Conservation (phyloP, 768 basidiomycete genomes). For the Lentinula detonsa region DNA sequence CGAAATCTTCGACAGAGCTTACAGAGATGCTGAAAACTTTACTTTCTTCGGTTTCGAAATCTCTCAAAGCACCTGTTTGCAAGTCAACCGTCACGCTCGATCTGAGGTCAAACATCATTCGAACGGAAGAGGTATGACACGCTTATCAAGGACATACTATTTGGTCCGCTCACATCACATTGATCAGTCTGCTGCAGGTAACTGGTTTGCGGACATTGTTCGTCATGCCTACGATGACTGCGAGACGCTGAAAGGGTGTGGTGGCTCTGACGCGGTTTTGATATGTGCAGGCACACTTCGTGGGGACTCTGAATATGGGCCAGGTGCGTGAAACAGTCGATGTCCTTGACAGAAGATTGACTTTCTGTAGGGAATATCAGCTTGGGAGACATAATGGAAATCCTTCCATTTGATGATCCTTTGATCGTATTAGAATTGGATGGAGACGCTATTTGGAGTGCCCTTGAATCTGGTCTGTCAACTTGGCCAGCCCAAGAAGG, state of each 20-base stretch:
- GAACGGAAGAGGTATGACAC: slow-evolving; percentile 57
- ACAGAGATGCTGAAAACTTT: slow-evolving; percentile 53
- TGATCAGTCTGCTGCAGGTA: slow-evolving; percentile 56
- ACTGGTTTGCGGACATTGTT: slow-evolving; percentile 85
- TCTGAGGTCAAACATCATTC: slow-evolving; percentile 67
- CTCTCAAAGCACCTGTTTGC: slow-evolving; percentile 74
- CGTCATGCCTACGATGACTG: slow-evolving; percentile 79
- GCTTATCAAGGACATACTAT: not conserved
- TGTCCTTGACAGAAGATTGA: slow-evolving; percentile 4
- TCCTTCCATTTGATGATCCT: slow-evolving; percentile 85
- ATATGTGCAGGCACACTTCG: slow-evolving; percentile 81
- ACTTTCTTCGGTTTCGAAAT: slow-evolving; percentile 60
- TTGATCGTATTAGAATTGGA: slow-evolving; percentile 76
- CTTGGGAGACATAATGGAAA: slow-evolving; percentile 83
- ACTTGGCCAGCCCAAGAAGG: slow-evolving; percentile 92
- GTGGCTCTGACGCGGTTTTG: slow-evolving; percentile 74
- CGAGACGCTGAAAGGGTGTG: slow-evolving; percentile 47
- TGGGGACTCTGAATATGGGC: slow-evolving; percentile 80
- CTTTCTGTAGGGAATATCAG: slow-evolving; percentile 54
- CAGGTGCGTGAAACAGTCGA: slow-evolving; percentile 41
- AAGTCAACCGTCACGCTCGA: slow-evolving; percentile 63
- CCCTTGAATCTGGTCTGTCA: slow-evolving; percentile 63
- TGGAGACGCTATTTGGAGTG: slow-evolving; percentile 74
- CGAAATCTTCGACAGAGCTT: slow-evolving; percentile 50
- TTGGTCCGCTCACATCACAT: not conserved